Base-by-base conservation (phyloP, 768 basidiomycete species). In the Mycena metata region DNA sequence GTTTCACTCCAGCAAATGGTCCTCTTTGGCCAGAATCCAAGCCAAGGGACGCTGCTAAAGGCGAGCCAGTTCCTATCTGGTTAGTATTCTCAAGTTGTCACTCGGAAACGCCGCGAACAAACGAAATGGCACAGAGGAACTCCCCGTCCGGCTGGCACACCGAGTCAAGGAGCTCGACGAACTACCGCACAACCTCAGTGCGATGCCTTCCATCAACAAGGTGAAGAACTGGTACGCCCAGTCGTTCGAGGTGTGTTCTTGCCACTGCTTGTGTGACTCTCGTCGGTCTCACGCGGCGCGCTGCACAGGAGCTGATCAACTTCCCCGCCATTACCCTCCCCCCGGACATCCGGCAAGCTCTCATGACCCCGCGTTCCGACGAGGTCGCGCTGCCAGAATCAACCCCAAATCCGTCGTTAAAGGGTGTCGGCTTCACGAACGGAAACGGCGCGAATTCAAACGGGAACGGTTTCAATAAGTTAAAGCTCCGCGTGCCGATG, bases 171-270 rank as follows among this genome's bases (percentile, higher is more conserved):
- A 99, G 80, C 88, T 99, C 33, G 96, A 98, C 72, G 90, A 94
- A 72, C 86, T 99, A 5, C 98, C 98, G 0, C 94, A 98, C 80
- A 92, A 94, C 62, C 85, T 99, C 57, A 91, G 90, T 73, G 88
- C 88, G 51, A 98, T 98, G 97, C 90, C 92, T 0, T 93, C 92
- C 43, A 98, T 99, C 71, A 89, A 90, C 65, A 96, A 94, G 77
- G 94, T 99, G 67, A 96, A 96, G 83, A 92, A 97, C 75, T 99
- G 98, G 98, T 99, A 99, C 79, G 97, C 97, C 0, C 95, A 99
- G 83, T 95, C 94, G 17, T 99, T 99, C 79, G 94, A 99, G 88
- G 97, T 96, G 60, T 58, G 90, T 82, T n/a, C n/a, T n/a, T 36
- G 60, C 24, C 12, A 43, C 60, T 42, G 50, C 46, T 70, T 66